Evolutionary conservation across 768 basidiomycete genomes (phyloP), one percentile per base, ranked within the genome.

Genomic region (Vararia minispora): DNA sequence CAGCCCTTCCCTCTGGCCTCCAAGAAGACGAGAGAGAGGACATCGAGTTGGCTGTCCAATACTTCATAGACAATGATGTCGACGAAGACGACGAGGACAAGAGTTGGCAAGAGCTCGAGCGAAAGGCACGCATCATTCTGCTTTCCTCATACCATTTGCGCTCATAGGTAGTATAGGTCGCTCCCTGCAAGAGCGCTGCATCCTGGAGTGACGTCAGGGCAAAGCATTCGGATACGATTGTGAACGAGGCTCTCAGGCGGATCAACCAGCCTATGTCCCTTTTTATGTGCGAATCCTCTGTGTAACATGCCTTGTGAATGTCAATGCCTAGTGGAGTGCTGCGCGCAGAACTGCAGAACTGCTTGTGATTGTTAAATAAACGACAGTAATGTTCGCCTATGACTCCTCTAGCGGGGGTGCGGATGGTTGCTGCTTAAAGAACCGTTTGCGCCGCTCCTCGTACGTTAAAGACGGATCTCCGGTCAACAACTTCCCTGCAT

Each of bases 381-480:
- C 28, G 29, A 32, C 14, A 16, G 28, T 21, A 30, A n/a, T 14
- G 6, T 17, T 22, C 32, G 10, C 35, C 39, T 52, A 49, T 28
- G 43, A 42, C 27, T 48, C 40, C 33, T 34, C 37, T 45, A 65
- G 60, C 46, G 64, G 61, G 52, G 68, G 64, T 29, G 62, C 57
- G 47, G 67, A 62, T 22, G 64, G 66, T 33, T 58, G 57, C 45
- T 77, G 69, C 60, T 92, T 94, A 71, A 94, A 94, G 63, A 95
- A 94, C 28, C 64, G 71, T 60, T 66, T 73, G 52, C 83, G 72
- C 46, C 68, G 74, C 58, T 86, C 85, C 53, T 88, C 86, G 50
- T 64, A 58, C 38, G 60, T 56, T 32, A 66, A 61, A 35, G 58
- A 58, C 4, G 59, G 49, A 35, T 68, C 64, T 28, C 75, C 74